Evolutionary conservation across 805 yeast genomes (phyloP).

Genomic region (Teunomyces cretensis): DNA sequence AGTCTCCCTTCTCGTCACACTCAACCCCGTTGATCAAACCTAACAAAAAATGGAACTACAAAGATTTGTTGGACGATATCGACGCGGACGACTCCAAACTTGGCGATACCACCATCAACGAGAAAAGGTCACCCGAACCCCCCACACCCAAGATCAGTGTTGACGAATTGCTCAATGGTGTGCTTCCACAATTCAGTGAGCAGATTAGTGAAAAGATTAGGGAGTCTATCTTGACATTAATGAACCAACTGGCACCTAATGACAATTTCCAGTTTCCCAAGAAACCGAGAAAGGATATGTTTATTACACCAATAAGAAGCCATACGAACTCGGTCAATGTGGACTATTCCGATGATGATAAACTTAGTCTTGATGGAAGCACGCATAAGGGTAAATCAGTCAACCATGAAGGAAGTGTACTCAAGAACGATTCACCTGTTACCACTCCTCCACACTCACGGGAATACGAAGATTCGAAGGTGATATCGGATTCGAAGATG

Average conservation of each 20-base stretch:
- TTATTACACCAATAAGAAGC: constrained; percentile 11
- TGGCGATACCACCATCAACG: constrained; percentile 14
- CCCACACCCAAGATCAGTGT: constrained; percentile 7
- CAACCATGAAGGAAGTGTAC: constrained; percentile 10
- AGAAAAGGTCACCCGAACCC: constrained; percentile 9
- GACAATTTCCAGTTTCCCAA: neutral
- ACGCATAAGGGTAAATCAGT: constrained; percentile 6
- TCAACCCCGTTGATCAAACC: constrained; percentile 21
- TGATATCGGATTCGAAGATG: neutral
- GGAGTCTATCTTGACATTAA: constrained; percentile 1
- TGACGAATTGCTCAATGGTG: constrained; percentile 9
- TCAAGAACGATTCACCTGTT: constrained; percentile 3
- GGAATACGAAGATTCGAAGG: constrained; percentile 9
- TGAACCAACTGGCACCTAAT: constrained; percentile 3
- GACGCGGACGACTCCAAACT: constrained; percentile 10
- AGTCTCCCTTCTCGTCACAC: constrained; percentile 20
- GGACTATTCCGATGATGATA: constrained; percentile 10
- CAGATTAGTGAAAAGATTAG: constrained; percentile 12
- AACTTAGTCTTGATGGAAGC: constrained; percentile 14
- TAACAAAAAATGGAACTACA: constrained; percentile 6
- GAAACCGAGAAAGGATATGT: constrained; percentile 2
- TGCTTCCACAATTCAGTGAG: constrained; percentile 11
- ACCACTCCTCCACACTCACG: constrained; percentile 37
- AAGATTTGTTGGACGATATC: constrained; percentile 5
- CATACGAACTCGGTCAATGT: constrained; percentile 5